Base-by-base conservation (phyloP, 768 basidiomycete species). In the Lyophyllum atratum region DNA sequence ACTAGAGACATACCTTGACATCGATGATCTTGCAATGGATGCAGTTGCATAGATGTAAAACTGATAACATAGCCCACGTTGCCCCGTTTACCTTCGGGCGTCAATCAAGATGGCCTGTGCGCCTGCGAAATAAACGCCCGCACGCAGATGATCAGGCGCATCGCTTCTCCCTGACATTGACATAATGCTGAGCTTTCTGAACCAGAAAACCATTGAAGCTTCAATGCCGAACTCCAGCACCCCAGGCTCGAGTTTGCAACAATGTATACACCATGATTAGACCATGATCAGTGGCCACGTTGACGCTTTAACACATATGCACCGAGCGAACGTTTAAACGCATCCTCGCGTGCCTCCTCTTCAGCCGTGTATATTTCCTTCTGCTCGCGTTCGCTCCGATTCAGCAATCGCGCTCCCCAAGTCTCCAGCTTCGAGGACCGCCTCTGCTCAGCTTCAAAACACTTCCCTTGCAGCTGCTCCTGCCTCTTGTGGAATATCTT, bases 321-420 rank as follows among this genome's bases (percentile, higher is more conserved):
- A 3, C 50, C 49, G 3, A 57, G 49, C 29, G 39, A 58, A 12
- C 25, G 1, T 31, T 52, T 31, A 22, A 58, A 52, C 10, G 43
- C 42, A 33, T 43, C 37, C 11, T 52, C 51, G 8, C 19, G 40
- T 6, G 17, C 21, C 12, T 29, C 26, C 26, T 53, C 29, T 2
- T 52, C 51, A 1, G 0, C n/a, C 8, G 26, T 37, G 12, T 31
- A 53, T 10, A 29, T 28, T 10, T 34, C 28, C 22, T 12, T 31
- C 45, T 58, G 37, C 43, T 31, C 26, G 21, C 25, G 21, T 19
- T 52, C 39, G 22, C 29, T 34, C 33, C 21, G 17, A 7, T 40
- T 9, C n/a, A 55, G n/a, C 33, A 59, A 34, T 15, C 3, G n/a
- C 14, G 19, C 10, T 17, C 26, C 49, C 59, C 59, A 59, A 2